A percentile compares a stretch with the other conserved stretches of the same genome.
Evolutionary conservation across 2,329 filamentous ascomycete species (phyloP).

Genomic region (Graphilbum ipis-grandicollis): DNA sequence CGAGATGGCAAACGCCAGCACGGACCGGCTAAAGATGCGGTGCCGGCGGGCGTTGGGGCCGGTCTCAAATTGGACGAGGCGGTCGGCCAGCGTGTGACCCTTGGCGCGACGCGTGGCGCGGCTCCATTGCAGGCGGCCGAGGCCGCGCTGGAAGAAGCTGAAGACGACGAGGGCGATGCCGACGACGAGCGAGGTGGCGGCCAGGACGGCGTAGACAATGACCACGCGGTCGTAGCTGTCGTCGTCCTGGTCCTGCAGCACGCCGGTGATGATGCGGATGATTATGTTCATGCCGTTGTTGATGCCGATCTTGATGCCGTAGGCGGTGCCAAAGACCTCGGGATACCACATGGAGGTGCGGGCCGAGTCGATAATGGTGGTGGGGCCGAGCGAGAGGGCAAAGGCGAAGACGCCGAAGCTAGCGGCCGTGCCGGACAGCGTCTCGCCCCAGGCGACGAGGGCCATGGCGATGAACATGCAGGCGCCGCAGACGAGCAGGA

Average conservation of each 20-base stretch:
- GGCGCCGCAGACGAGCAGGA: conserved; percentile 23
- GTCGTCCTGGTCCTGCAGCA: conserved; percentile 38
- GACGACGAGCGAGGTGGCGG: conserved; percentile 23
- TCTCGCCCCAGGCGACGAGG: conserved; percentile 32
- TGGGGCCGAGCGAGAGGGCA: conserved; percentile 35
- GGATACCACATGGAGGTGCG: conserved; percentile 32
- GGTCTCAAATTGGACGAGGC: conserved; percentile 17
- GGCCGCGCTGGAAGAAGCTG: conserved; percentile 8
- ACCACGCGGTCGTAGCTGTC: conserved; percentile 38
- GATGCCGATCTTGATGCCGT: conserved; percentile 41
- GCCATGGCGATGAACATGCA: conserved; percentile 36
- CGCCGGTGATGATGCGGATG: conserved; percentile 36
- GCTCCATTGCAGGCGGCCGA: conserved; percentile 36
- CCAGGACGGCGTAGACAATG: conserved; percentile 36
- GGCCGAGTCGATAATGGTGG: conserved; percentile 41
- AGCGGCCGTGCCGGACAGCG: conserved; percentile 33
- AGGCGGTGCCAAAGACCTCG: conserved; percentile 39
- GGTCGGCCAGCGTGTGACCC: conserved; percentile 22
- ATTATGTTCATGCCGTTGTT: conserved; percentile 49
- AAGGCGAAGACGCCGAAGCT: conserved; percentile 43
- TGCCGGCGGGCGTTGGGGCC: background rate
- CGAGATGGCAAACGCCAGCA: conserved; percentile 24
- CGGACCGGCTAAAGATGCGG: conserved; percentile 15
- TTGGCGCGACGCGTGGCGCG: conserved; percentile 30
- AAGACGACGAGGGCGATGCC: background rate